Base-by-base conservation (phyloP, 2,329 filamentous ascomycete species). In the Ophiostoma ips region DNA sequence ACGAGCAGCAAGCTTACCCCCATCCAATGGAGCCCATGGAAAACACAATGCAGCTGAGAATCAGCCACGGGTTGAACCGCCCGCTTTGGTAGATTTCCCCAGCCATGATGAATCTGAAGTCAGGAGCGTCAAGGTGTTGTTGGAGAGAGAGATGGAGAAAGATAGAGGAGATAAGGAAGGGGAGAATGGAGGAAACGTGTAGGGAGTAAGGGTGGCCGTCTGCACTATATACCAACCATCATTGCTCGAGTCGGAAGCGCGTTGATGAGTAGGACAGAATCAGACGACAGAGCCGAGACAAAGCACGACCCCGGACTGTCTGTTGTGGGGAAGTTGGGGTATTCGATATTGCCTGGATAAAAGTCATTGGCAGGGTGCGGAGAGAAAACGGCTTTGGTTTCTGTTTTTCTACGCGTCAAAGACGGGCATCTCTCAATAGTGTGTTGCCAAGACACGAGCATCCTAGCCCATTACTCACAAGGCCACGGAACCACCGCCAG, bases 21-120 rank as follows among this genome's bases (percentile, higher is more conserved):
- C 53, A 55, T 21, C 52, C 52, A 48, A 55, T 55, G 10, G 50
- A 48, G 21, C 53, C 53, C 53, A 53, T 55, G 4, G 53, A 52
- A n/a, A 55, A 53, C 44, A 55, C 31, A 34, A 46, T 43, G 13
- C 53, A 55, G 16, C 50, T 53, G 12, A 50, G 44, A 31, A 51
- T n/a, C n/a, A 55, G 51, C 53, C 53, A 55, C 38, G 28, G 46
- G 49, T 49, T 51, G 19, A 53, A 24, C 46, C 44, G 37, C 5
- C 35, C 47, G 21, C 12, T 46, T 46, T 4, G 41, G 30, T 51
- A 51, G 11, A 31, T 28, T 30, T 11, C 21, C 30, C 1, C 43
- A 13, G 43, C 30, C 49, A 51, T 47, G 18, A 16, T 50, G 47
- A 40, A 37, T 18, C n/a, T 31, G n/a, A n/a, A n/a, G n/a, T n/a